Base-by-base conservation (phyloP, 148 eudicot genomes). In the Vaccinium vitisidaea region DNA sequence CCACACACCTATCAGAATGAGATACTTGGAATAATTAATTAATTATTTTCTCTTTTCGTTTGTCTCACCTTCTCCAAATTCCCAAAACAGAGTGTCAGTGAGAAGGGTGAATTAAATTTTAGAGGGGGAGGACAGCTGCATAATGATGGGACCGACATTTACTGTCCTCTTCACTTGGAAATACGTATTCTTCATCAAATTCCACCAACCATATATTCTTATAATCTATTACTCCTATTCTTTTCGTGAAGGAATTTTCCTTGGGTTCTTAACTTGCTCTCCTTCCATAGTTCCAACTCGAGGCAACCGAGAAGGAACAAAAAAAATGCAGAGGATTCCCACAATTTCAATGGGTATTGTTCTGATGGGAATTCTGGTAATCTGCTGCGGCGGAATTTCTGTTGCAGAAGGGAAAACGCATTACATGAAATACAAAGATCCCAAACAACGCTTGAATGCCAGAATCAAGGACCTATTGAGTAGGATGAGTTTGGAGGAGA, bases 401-500 rank as follows among this genome's bases (percentile, higher is more conserved):
- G 21, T 79, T 7, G 84, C 86, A 79, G 73, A 82, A 54, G 88
- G 88, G 39, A 83, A 86, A 74, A 43, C 77, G 23, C 10, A 50
- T 10, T 69, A 88, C 70, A 76, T 67, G 79, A 77, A 74, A 70
- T 90, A 90, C 78, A 86, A 86, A 85, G 89, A 90, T 85, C 88
- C 90, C 1, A 88, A 86, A 52, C 87, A 80, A 79, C 85, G 89
- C 19, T 0, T 90, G 52, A 83, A 53, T 80, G 83, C 73, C 30
- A 85, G 92, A 79, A 84, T 90, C 50, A 88, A 86, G 80, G 90
- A 90, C 79, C 82, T 90, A 8, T 80, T 90, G 87, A 81, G 77
- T 30, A 79, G 89, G 58, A 90, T 90, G 92, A 90, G 86, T 46
- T 79, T 90, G 73, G 86, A 86, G 55, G 91, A 90, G 80, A 90